Base-by-base conservation (phyloP, 2,329 filamentous ascomycete species). In the Exophiala viscosa region DNA sequence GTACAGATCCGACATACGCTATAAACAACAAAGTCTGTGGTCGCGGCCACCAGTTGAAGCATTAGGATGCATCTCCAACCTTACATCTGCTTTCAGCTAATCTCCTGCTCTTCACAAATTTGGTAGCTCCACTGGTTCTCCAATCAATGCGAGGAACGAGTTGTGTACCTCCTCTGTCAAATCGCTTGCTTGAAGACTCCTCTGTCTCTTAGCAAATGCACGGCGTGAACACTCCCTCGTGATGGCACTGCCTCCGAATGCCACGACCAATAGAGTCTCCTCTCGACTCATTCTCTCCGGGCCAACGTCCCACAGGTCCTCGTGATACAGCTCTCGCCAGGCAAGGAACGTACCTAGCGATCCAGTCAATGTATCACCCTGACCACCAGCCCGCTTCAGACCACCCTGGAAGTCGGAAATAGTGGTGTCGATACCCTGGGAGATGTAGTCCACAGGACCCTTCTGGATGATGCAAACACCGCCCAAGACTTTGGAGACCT, bases 381-480 rank as follows among this genome's bases (percentile, higher is more conserved):
- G 93, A 0, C 93, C 93, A 43, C 92, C 93, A 52, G 88, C 92
- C 60, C 93, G 79, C 81, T 99, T 99, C 69, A 84, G 72, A 1
- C 92, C 92, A 7, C 93, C 93, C 64, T 83, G 73, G 2, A 91
- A 72, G 62, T 96, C 90, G 20, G 86, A 87, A 0, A 87, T 74
- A 20, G 91, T 72, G n/a, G 88, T 95, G 13, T 48, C 78, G 77
- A 52, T 80, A 75, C 10, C 91, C 89, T 63, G 96, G 88, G 86
- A 90, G 55, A 99, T 88, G 60, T 86, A 83, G 70, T 99, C 93
- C 56, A 82, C 82, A 2, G 72, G 69, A 2, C 93, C 93, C 75
- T 99, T 99, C 69, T 96, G 88, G 40, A 97, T 80, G 50, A 99
- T 84, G 1, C 90, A 95, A 28, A 96, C 90, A 1, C 93, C 93